These are phyloP conservation scores for Hemileccinum rubropunctum DNA, from an alignment of 768 basidiomycete species.

Conservation along the genomic window DNA sequence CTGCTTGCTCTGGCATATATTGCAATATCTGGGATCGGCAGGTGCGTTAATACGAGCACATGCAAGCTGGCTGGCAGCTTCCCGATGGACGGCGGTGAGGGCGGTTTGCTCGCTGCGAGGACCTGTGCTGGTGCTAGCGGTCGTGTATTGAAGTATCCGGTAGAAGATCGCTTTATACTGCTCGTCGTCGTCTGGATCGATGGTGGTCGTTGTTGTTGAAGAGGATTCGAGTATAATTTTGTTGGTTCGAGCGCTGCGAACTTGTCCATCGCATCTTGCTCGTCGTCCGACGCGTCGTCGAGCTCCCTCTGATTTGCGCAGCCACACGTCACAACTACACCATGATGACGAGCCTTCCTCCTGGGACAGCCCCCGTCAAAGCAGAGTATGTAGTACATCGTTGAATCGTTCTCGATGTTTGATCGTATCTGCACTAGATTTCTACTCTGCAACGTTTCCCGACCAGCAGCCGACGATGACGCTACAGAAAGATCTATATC, in stretches of 20 bases:
- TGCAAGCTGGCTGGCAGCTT: conserved; percentile 78
- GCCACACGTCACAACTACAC: too few relatives aligned
- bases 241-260: conserved; percentile 83
- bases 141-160: conserved; percentile 4
- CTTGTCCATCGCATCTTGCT: conserved; percentile 61
- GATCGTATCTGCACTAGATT: conserved; percentile 39
- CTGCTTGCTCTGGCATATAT: conserved; percentile 67
- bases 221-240: conserved; percentile 41
- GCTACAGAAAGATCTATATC: conserved; percentile 61
- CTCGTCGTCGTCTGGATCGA: neutral
- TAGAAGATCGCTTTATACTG: conserved; percentile 5
- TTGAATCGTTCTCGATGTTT: neutral
- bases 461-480: conserved; percentile 47
- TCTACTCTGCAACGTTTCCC: conserved; percentile 31
- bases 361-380: conserved; percentile 55
- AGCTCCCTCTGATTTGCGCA: too few relatives aligned
- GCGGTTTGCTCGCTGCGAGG: conserved; percentile 24
- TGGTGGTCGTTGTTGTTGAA: conserved; percentile 19
- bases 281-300: too few relatives aligned
- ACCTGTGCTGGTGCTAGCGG: too few relatives aligned
- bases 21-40: conserved; percentile 80
- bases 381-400: conserved; percentile 40
- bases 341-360: conserved; percentile 17
- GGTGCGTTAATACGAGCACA: conserved; percentile 63
- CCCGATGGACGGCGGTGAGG: conserved; percentile 57